Evolutionary conservation across 148 eudicot genomes (phyloP), one percentile per base, ranked within the genome.

Genomic region (Cornus controversa): DNA sequence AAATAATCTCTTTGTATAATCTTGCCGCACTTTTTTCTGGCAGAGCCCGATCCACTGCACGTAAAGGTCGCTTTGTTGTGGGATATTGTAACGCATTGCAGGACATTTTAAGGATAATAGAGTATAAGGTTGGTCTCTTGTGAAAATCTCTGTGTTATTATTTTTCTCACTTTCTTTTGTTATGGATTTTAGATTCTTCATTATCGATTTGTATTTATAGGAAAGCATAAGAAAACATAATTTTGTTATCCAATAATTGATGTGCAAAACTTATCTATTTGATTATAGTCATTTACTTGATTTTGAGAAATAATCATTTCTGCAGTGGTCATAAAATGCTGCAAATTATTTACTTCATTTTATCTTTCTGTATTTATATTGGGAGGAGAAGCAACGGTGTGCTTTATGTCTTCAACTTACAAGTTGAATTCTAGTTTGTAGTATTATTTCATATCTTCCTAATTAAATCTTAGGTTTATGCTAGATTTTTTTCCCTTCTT

Each of bases 151-250:
- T 2, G 20, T 53, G 22, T n/a, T 76, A n/a, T 75, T 64, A 54
- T 28, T 26, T 26, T 40, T 24, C 29, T 54, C 31, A 23, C 37
- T 68, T 66, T 22, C 66, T 7, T n/a, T 67, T 75, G 20, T 22
- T 6, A 2, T 34, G 29, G 23, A 31, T 31, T n/a, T 36, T 58
- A n/a, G 27, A 68, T 70, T 70, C 27, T 36, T 54, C 66, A n/a
- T 36, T 9, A 23, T 68, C 34, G 47, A 9, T 69, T 77, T 77
- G 67, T 77, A 57, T 54, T 34, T 34, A 54, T 69, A 68, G 29
- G 16, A 20, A 69, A 4, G 3, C 28, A 24, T 26, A 25, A 25
- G 2, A 25, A 60, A 6, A 20, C 64, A 60, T 60, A 60, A 6
- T 60, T 18, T 60, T 60, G 25, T 60, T 60, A 60, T 60, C 7